Base-by-base conservation (phyloP, 2,329 filamentous ascomycete genomes). In the Tolypocladium capitatum region DNA sequence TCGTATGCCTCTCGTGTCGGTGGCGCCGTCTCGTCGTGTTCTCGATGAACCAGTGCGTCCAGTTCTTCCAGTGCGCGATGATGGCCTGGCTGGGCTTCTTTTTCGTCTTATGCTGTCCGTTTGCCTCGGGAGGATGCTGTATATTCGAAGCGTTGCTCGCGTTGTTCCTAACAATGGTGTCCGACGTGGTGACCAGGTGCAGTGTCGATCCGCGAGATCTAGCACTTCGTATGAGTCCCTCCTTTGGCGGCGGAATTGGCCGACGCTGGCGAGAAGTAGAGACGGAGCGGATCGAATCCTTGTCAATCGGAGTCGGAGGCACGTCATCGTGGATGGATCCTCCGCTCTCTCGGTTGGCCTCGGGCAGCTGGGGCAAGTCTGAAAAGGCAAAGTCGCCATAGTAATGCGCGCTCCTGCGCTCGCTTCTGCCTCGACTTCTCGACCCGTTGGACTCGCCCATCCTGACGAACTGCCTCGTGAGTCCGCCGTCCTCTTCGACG, bases 201-300 rank as follows among this genome's bases (percentile, higher is more conserved):
- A 96, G 75, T 53, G 88, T 92, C 55, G 89, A 95, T 40, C 86
- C 85, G 51, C 87, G 75, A 54, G 86, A 85, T 56, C 84, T 75
- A 50, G 85, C 80, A 52, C 80, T 81, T 54, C 80, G 72, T 48
- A 83, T 63, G 11, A 80, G 67, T 14, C 80, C 78, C 61, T 96
- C 90, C 63, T 96, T 96, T 2, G 91, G 89, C 38, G 91, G 91
- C 10, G 85, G 86, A 36, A 86, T 73, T 6, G 90, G 80, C 34
- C 76, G 83, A 43, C 86, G 81, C 51, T 85, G 81, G 51, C 84
- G 74, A 30, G 87, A 89, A 13, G 88, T 88, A 58, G 86, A 89
- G 21, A 76, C 76, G 18, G 84, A 90, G 32, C 86, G 78, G 46
- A 84, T 71, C 5, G 82, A 83, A 59, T 88, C 83, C 60, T 91